Conservation (phyloP, 345 rosid species). For the Lepidium sativum region DNA sequence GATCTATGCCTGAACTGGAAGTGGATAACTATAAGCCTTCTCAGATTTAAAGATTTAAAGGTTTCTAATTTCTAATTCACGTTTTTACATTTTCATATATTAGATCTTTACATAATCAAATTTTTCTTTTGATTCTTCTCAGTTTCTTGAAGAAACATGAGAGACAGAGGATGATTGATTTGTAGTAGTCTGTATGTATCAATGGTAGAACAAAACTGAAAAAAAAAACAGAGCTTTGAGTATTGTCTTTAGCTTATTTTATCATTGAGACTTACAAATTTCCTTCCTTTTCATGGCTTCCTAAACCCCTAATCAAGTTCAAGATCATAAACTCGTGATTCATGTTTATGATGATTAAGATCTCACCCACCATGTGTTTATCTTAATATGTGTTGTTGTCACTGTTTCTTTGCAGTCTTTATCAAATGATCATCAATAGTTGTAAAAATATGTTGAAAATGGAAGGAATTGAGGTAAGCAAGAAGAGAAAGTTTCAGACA, state of each 20-base stretch:
- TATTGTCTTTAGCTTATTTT: background rate
- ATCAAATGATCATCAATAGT: background rate
- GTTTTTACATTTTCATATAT: background rate
- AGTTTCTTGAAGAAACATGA: background rate
- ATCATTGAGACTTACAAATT: background rate
- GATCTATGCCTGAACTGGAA: conserved; percentile 30
- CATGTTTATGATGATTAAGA: no score
- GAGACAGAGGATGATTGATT: background rate
- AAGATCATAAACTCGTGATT: conserved; percentile 3
- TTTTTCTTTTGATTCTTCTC: background rate
- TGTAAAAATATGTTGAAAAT: conserved; percentile 4
- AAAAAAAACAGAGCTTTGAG: background rate
- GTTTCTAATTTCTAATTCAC: conserved; percentile 6
- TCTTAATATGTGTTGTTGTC: background rate
- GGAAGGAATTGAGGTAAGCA: conserved; percentile 17
- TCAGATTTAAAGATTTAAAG: conserved; percentile 16
- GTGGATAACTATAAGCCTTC: conserved; percentile 17
- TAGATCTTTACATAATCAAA: background rate
- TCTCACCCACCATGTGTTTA: background rate
- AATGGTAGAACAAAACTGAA: background rate
- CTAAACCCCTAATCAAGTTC: background rate
- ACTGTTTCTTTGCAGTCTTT: background rate
- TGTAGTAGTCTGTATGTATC: background rate
- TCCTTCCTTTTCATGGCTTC: background rate
- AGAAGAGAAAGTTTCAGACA: conserved; percentile 28